Percentiles rank a stretch among this genome's conserved stretches.
Conservation (phyloP, 805 yeast species). For the Yueomyces sp. region DNA sequence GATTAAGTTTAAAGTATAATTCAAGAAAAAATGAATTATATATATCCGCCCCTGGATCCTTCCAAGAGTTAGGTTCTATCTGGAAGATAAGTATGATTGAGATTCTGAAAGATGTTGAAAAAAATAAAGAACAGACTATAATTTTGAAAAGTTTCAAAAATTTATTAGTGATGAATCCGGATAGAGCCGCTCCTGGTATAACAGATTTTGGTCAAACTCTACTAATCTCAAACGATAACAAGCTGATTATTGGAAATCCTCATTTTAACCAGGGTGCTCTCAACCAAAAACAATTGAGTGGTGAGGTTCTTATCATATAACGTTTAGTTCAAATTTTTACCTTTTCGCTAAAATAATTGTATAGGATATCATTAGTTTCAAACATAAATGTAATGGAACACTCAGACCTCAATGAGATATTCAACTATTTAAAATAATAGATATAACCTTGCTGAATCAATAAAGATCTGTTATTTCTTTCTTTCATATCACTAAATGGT, state of each 20-base stretch:
- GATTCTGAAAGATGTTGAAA: slow-evolving; percentile 3
- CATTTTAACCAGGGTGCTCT: neutral
- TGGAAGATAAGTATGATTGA: slow-evolving; percentile 27
- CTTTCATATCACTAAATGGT: too few relatives aligned
- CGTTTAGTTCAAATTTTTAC: neutral
- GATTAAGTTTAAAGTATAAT: slow-evolving; percentile 14
- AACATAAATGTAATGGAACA: too few relatives aligned
- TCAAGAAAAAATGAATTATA: slow-evolving; percentile 13
- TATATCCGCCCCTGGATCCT: slow-evolving; percentile 31
- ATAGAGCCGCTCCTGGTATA: neutral
- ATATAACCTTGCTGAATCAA: too few relatives aligned
- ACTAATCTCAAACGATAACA: neutral
- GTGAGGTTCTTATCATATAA: neutral
- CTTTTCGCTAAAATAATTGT: too few relatives aligned
- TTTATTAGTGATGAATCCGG: neutral
- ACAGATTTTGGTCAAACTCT: slow-evolving; percentile 5
- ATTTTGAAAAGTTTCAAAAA: neutral
- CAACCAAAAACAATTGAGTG: neutral
- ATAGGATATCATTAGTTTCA: too few relatives aligned
- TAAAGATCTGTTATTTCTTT: too few relatives aligned
- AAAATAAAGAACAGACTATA: neutral
- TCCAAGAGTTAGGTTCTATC: slow-evolving; percentile 28
- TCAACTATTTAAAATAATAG: too few relatives aligned
- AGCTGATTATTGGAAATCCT: neutral
- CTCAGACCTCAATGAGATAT: too few relatives aligned